phyloP scores from a whole-genome alignment of 768 basidiomycete genomes.

The Hygrophoropsis aurantiaca region DNA sequence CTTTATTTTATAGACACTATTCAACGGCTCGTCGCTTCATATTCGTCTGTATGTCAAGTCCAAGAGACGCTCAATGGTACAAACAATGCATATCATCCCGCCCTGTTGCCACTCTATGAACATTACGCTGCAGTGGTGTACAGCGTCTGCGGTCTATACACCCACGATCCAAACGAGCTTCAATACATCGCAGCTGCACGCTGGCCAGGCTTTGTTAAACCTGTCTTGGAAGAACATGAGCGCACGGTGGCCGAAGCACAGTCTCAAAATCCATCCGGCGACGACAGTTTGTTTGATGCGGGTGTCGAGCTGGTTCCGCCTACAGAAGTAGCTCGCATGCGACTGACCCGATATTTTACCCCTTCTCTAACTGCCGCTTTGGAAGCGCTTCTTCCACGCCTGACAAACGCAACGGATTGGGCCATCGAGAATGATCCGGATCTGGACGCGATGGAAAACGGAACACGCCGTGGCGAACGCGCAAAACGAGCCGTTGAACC shows the following conservation, averaged over 20 bases:
- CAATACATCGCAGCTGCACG: constrained; percentile 74
- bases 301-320: constrained; percentile 37
- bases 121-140: constrained; percentile 62
- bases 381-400: constrained; percentile 67
- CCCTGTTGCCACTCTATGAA: constrained; percentile 57
- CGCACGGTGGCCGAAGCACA: constrained; percentile 8
- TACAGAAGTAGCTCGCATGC: constrained; percentile 60
- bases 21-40: constrained; percentile 40
- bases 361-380: constrained; percentile 61
- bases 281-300: constrained; percentile 18
- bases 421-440: constrained; percentile 50
- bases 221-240: constrained; percentile 54
- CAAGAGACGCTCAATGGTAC: constrained; percentile 4
- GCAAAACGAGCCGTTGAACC: constrained; percentile 2
- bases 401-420: constrained; percentile 66
- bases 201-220: constrained; percentile 79
- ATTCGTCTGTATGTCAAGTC: constrained; percentile 19
- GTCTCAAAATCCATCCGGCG: constrained; percentile 20
- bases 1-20: constrained; percentile 25
- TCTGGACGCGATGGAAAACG: not conserved
- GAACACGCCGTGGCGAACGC: constrained; percentile 3
- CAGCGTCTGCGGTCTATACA: constrained; percentile 62
- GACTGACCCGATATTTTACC: constrained; percentile 62
- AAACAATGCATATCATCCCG: constrained; percentile 48
- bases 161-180: constrained; percentile 66